Evolutionary conservation across 345 rosid species (phyloP), one percentile per base, ranked within the genome.

Genomic region (Kandelia obovata): DNA sequence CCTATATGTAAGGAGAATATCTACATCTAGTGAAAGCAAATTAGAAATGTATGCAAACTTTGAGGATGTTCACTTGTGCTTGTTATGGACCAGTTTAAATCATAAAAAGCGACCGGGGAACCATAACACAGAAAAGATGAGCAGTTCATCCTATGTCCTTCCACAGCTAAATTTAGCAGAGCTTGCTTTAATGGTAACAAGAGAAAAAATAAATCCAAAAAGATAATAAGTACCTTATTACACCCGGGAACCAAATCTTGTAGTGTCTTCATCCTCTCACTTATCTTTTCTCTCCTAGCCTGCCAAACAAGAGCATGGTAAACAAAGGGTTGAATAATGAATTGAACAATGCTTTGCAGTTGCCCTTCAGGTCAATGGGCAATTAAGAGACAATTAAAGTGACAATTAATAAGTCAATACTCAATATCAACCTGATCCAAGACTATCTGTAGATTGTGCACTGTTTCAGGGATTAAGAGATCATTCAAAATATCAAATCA

Each of bases 241-340:
- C 96, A 92, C 61, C 96, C 96, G 17, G 96, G 98, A 8, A 92
- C 98, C 81, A 92, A 75, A 73, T 88, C 98, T 82, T 90, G 96
- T 47, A 88, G 92, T 64, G 83, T 83, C 78, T 82, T 92, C 96
- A 92, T 92, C 86, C 96, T 83, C 72, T 92, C 98, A 39, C 98
- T 81, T 58, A 92, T 90, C 76, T 88, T 92, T 73, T 92, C 96
- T 83, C 98, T 87, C 83, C 96, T 85, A 37, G 92, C 98, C 96
- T 92, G 76, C 64, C 57, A 28, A 65, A 32, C 58, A 31, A 34
- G 20, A 19, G n/a, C 8, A 20, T 5, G 17, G 32, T 46, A 31
- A 66, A 61, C 46, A 70, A 35, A 56, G 59, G 11, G 26, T 23
- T 56, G 59, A 56, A 7, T 43, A 25, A 56, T 56, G 59, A 56